phyloP scores from a whole-genome alignment of 148 eudicot species.

The Spergularia marina region DNA sequence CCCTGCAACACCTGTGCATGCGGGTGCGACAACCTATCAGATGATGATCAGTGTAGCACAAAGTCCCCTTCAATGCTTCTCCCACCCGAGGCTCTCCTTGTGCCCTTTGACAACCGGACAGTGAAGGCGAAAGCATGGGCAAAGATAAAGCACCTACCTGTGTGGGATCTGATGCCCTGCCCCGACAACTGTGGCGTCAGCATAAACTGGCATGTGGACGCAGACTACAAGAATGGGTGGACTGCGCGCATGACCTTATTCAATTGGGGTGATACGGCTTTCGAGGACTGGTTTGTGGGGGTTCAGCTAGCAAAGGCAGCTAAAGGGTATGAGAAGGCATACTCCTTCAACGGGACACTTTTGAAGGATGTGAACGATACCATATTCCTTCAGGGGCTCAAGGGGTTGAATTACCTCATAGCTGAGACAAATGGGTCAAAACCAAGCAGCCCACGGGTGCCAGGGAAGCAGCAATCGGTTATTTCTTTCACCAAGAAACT shows the following conservation, averaged over 20 bases:
- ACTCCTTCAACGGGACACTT: constrained; percentile 57
- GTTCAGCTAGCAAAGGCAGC: constrained; percentile 42
- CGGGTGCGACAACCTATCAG: constrained; percentile 41
- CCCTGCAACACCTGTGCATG: constrained; percentile 75
- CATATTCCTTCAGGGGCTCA: constrained; percentile 46
- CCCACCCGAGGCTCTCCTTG: constrained; percentile 53
- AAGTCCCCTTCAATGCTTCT: constrained; percentile 45
- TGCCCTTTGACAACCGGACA: constrained; percentile 50
- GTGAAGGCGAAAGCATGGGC: constrained; percentile 49
- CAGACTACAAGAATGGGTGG: constrained; percentile 52
- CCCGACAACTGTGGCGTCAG: constrained; percentile 63
- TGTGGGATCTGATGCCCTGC: constrained; percentile 48
- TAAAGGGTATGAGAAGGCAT: constrained; percentile 45
- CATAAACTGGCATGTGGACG: constrained; percentile 60
- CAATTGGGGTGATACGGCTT: constrained; percentile 47
- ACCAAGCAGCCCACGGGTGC: constrained; percentile 37
- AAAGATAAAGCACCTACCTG: constrained; percentile 37
- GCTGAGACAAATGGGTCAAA: constrained; percentile 50
- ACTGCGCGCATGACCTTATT: constrained; percentile 57
- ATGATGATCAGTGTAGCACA: constrained; percentile 29
- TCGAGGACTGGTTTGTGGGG: constrained; percentile 57
- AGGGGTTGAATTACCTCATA: constrained; percentile 45
- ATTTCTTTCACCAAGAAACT: constrained; percentile 45
- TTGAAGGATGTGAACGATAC: constrained; percentile 35
- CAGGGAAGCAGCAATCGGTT: constrained; percentile 64